Evolutionary conservation across 1,284 basidiomycete genomes (phyloP), one percentile per base, ranked within the genome.

Genomic region (Sporisorium iseilematis-ciliati): DNA sequence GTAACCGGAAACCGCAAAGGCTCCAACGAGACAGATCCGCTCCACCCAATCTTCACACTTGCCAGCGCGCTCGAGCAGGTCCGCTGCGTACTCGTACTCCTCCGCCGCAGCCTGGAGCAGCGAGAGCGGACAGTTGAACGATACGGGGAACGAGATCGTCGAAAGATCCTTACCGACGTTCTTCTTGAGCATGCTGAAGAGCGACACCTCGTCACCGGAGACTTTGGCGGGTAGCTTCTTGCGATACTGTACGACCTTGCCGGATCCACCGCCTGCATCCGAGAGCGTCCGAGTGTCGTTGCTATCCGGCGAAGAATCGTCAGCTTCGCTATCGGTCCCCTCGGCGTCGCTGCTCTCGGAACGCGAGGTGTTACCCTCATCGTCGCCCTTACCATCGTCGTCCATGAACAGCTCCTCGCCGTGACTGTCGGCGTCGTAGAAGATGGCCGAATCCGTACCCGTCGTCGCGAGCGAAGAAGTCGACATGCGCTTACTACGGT

Each of bases 181-280:
- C 87, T 95, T 96, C 87, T 94, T 94, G 57, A 97, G 86, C 64
- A 96, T 90, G 1, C 91, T 87, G 79, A 96, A 93, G 45, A 97
- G 86, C 75, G 92, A 94, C 4, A 93, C 92, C 86, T 97, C 94
- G 65, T 95, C 93, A 1, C 90, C 91, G 7, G 86, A 86, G 0
- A 87, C 85, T 5, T 86, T 86, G 18, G 85, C 84, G 18, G 91
- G 94, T 43, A 97, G 87, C 53, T 87, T 87, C 2, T 87, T 65
- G 56, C 85, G 76, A 77, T 83, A 77, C 48, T 79, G 64, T 12
- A 82, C 69, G 1, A 45, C 29, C 11, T 55, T 55, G 41, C 51
- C 40, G 21, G 48, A 55, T 21, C 59, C 57, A 10, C 51, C 53
- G 33, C n/a, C n/a, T n/a, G 33, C 46, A 20, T 60, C 58, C 7